Evolutionary conservation across 2,329 filamentous ascomycete genomes (phyloP).

Genomic region (Tolypocladium paradoxum): DNA sequence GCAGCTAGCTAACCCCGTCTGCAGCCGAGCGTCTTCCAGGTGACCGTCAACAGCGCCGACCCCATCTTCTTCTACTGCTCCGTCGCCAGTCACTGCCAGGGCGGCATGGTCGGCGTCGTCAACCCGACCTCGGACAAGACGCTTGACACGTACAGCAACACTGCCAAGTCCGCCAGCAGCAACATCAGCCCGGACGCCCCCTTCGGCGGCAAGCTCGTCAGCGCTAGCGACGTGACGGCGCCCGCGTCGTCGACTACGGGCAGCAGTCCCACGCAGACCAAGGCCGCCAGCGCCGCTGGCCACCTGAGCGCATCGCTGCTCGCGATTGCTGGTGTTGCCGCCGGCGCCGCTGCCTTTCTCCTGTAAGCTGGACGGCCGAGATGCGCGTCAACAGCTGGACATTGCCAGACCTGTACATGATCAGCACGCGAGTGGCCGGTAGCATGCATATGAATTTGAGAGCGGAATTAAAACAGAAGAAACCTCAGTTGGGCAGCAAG

Average conservation of each 20-base stretch:
- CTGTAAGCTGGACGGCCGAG: neutral
- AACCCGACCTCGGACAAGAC: slow-evolving; percentile 13
- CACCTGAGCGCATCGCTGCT: neutral
- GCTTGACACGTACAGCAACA: slow-evolving; percentile 8
- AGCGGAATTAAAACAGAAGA: neutral
- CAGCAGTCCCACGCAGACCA: neutral
- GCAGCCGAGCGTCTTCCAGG: slow-evolving; percentile 10
- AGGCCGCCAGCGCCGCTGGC: neutral
- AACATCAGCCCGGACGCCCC: slow-evolving; percentile 4
- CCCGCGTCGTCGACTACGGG: neutral
- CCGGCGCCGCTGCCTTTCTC: neutral
- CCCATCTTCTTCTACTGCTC: slow-evolving; percentile 21
- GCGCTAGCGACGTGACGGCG: neutral
- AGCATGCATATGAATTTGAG: neutral
- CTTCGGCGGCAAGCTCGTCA: slow-evolving; percentile 7
- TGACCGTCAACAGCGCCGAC: slow-evolving; percentile 17
- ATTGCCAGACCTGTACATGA: neutral
- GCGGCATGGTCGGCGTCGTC: slow-evolving; percentile 20
- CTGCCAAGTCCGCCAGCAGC: slow-evolving; percentile 2
- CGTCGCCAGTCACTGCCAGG: slow-evolving; percentile 15
- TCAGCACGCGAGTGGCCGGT: neutral
- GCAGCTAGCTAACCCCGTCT: slow-evolving; percentile 4
- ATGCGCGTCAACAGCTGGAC: neutral
- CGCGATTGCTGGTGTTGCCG: neutral
- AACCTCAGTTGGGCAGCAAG: neutral